Percentiles rank a stretch among this genome's conserved stretches.
Evolutionary conservation across 495 filamentous ascomycete genomes (phyloP).

Genomic region (Talaromyces proteolyticus): DNA sequence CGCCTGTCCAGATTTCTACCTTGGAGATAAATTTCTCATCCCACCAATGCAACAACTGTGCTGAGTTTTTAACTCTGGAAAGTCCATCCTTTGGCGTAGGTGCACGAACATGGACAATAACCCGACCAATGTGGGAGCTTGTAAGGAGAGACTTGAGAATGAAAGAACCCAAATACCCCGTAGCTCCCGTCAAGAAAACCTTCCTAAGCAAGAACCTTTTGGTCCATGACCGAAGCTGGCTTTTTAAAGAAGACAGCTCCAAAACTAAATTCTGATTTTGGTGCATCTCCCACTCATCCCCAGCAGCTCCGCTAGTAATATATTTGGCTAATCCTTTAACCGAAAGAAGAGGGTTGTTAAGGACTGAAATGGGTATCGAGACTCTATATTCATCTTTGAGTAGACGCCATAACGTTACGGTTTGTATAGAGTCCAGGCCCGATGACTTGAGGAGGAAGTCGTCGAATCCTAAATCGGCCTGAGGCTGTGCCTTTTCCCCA

Average conservation of each 20-base stretch:
- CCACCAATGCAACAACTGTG: conserved; percentile 19
- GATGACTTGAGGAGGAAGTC: conserved; percentile 17
- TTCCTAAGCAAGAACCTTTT: no score
- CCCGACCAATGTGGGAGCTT: conserved; percentile 34
- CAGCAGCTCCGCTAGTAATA: conserved; percentile 10
- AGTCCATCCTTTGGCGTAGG: conserved; percentile 40
- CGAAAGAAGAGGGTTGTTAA: conserved; percentile 16
- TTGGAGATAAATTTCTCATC: conserved; percentile 8
- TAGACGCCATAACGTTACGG: conserved; percentile 21
- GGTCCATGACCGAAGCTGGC: conserved; percentile 3
- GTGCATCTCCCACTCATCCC: no score
- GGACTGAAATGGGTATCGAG: conserved; percentile 13
- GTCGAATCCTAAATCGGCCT: neutral
- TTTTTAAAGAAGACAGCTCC: conserved; percentile 10
- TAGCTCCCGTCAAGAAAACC: conserved; percentile 70
- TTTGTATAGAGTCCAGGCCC: conserved; percentile 27
- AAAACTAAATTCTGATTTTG: neutral
- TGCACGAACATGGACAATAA: conserved; percentile 66
- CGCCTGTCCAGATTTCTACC: conserved; percentile 41
- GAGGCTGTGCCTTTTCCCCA: neutral
- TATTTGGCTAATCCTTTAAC: conserved; percentile 13
- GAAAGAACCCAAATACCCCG: conserved; percentile 71
- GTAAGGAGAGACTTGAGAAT: conserved; percentile 57
- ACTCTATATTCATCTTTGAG: conserved; percentile 18
- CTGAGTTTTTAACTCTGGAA: conserved; percentile 43